phyloP scores from a whole-genome alignment of 2,329 filamentous ascomycete species.

The Didymella pomorum region DNA sequence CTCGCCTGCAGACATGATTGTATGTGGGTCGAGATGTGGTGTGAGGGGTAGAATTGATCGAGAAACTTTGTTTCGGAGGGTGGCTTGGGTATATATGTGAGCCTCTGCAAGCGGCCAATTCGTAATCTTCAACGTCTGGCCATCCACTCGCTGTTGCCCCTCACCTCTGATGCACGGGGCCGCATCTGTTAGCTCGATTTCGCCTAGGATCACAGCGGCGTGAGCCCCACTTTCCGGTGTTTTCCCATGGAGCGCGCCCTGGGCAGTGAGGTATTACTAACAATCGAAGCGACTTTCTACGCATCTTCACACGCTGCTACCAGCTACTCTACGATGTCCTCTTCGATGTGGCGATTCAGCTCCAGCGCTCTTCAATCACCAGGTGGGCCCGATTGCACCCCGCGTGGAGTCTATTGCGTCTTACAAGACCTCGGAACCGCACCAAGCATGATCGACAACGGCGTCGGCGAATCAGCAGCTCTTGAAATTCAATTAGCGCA shows the following conservation, averaged over 20 bases:
- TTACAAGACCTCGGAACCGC: constrained; percentile 18
- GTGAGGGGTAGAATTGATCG: constrained; percentile 17
- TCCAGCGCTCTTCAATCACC: not conserved
- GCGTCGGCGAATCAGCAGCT: constrained; percentile 9
- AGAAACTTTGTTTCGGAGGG: constrained; percentile 16
- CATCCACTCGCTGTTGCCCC: constrained; percentile 35
- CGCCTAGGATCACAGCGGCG: constrained; percentile 15
- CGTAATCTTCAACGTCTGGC: constrained; percentile 41
- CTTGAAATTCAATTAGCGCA: constrained; percentile 4
- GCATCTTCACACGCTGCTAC: not conserved
- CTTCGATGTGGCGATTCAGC: not conserved
- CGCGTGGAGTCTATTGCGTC: constrained; percentile 21
- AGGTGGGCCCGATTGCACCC: constrained; percentile 4
- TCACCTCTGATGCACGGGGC: constrained; percentile 30
- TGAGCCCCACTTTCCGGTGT: constrained; percentile 15
- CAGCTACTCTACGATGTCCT: not conserved
- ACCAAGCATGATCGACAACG: constrained; percentile 17
- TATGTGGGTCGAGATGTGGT: constrained; percentile 24
- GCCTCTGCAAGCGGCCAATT: constrained; percentile 31
- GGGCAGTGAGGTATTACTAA: constrained; percentile 9
- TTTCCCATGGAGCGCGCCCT: not conserved
- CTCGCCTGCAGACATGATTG: constrained; percentile 46
- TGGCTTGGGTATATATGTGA: constrained; percentile 33
- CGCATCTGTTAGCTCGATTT: constrained; percentile 34
- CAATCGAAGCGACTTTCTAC: not conserved